Evolutionary conservation across 768 basidiomycete genomes (phyloP).

Genomic region (Mycena belliarum): DNA sequence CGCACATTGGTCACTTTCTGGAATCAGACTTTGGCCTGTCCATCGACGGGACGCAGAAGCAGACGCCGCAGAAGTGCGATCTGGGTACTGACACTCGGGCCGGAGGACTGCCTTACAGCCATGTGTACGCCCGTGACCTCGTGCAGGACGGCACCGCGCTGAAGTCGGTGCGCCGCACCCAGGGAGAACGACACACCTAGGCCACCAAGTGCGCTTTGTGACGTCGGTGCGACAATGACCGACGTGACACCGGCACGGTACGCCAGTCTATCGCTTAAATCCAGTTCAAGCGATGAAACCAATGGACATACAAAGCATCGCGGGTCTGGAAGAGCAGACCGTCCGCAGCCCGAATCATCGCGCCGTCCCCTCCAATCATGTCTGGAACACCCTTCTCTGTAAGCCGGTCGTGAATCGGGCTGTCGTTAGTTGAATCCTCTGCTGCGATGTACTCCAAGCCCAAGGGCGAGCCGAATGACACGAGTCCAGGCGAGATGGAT

Average conservation of each 20-base stretch:
- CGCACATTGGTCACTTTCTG: conserved; percentile 44
- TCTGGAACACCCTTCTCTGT: conserved; percentile 40
- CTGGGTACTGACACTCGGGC: conserved; percentile 75
- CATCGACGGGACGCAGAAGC: conserved; percentile 46
- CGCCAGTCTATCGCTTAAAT: conserved; percentile 48
- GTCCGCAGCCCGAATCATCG: conserved; percentile 63
- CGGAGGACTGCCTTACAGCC: conserved; percentile 50
- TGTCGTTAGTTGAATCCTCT: conserved; percentile 74
- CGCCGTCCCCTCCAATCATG: conserved; percentile 51
- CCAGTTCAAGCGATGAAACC: neutral
- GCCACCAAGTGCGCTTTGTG: conserved; percentile 56
- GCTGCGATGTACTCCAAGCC: conserved; percentile 69
- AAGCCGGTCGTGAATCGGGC: conserved; percentile 58
- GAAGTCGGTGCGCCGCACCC: conserved; percentile 58
- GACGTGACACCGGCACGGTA: conserved; percentile 73
- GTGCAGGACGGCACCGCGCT: conserved; percentile 63
- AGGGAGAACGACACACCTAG: conserved; percentile 68
- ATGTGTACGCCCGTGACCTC: conserved; percentile 69
- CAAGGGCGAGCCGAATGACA: conserved; percentile 70
- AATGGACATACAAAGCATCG: conserved; percentile 62
- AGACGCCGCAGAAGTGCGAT: conserved; percentile 72
- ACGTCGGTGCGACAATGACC: conserved; percentile 62
- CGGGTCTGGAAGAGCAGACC: conserved; percentile 71
- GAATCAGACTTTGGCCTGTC: conserved; percentile 46
- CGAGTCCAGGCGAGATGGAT: conserved; percentile 61